phyloP scores from a whole-genome alignment of 2,329 filamentous ascomycete species.

The Sclerotinia trifoliorum region DNA sequence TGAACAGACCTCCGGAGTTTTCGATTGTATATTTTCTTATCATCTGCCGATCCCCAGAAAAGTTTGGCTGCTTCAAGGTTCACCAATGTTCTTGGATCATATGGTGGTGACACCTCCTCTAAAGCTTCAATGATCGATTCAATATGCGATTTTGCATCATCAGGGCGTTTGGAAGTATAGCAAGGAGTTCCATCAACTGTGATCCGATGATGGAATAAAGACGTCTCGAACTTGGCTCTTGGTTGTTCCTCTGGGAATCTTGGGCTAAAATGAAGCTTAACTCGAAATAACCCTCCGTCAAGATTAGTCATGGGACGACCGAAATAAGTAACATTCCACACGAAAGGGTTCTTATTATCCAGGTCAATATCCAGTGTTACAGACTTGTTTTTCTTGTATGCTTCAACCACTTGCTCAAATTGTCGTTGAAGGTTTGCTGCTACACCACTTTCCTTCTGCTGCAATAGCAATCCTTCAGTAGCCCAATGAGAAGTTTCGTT shows the following conservation, averaged over 20 bases:
- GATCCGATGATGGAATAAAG: constrained; percentile 85
- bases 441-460: constrained; percentile 67
- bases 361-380: constrained; percentile 74
- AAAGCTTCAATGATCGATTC: constrained; percentile 77
- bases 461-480: constrained; percentile 61
- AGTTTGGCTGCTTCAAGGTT: constrained; percentile 82
- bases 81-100: constrained; percentile 85
- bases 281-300: constrained; percentile 84
- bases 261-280: constrained; percentile 76
- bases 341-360: constrained; percentile 79
- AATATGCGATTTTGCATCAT: constrained; percentile 81
- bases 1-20: constrained; percentile 76
- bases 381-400: constrained; percentile 68
- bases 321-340: constrained; percentile 87
- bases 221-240: constrained; percentile 74
- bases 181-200: constrained; percentile 77
- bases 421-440: constrained; percentile 81
- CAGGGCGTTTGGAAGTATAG: constrained; percentile 69
- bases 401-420: constrained; percentile 76
- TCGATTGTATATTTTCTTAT: constrained; percentile 82
- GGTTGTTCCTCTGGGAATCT: constrained; percentile 87
- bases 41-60: constrained; percentile 77
- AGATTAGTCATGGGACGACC: constrained; percentile 90
- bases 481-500: constrained; percentile 73
- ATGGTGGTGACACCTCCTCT: constrained; percentile 85